Conservation (phyloP, 495 filamentous ascomycete species). For the Thermothielavioides terrestris region DNA sequence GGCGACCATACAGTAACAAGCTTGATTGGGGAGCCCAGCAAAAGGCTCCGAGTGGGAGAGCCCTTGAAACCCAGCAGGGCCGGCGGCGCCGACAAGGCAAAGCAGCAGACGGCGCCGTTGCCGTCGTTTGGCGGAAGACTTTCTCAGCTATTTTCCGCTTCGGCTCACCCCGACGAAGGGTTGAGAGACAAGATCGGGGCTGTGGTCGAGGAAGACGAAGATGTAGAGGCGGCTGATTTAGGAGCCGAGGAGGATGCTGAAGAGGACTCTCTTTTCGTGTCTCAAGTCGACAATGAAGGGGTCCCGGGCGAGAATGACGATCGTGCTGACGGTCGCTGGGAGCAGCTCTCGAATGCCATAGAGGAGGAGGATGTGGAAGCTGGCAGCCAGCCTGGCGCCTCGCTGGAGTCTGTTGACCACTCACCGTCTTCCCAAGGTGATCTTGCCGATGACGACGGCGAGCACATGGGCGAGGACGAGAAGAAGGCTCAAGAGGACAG, state of each 20-base stretch:
- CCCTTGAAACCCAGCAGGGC: conserved; percentile 7
- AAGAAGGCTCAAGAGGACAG: conserved; percentile 55
- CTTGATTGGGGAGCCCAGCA: conserved; percentile 37
- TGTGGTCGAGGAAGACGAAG: conserved; percentile 16
- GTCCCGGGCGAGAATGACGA: conserved; percentile 1
- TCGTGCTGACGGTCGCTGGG: neutral
- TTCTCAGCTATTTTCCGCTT: conserved; percentile 62
- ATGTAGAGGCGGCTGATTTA: conserved; percentile 6
- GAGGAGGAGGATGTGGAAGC: conserved; percentile 5
- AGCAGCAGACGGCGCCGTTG: conserved; percentile 9
- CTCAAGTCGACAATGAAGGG: neutral
- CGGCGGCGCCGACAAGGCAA: neutral
- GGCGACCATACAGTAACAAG: conserved; percentile 65
- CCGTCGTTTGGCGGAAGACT: conserved; percentile 58
- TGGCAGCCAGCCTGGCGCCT: conserved; percentile 8
- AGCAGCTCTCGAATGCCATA: neutral
- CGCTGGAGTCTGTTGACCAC: neutral
- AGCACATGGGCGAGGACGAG: conserved; percentile 38
- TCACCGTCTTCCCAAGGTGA: conserved; percentile 12
- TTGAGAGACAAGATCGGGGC: conserved; percentile 19
- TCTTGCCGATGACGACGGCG: conserved; percentile 16
- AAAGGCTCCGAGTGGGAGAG: conserved; percentile 26
- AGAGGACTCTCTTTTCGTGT: conserved; percentile 20
- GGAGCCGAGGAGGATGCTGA: conserved; percentile 19
- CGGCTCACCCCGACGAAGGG: conserved; percentile 37